Percentiles rank a stretch among this genome's conserved stretches.
phyloP scores from a whole-genome alignment of 768 basidiomycete genomes.

The Krasilnikovozyma curviuscula region DNA sequence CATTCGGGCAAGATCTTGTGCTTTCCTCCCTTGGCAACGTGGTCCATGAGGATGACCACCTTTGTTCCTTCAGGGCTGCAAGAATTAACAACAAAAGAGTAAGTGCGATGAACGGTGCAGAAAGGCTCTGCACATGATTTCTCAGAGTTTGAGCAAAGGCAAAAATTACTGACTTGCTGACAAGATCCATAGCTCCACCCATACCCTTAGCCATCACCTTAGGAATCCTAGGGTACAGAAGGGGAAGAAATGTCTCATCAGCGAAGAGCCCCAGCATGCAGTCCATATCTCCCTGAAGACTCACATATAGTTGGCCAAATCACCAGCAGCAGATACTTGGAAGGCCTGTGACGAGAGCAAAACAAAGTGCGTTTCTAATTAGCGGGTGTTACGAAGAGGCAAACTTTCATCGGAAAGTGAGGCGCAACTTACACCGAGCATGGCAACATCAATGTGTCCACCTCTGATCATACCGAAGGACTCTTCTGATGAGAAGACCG shows the following conservation, averaged over 20 bases:
- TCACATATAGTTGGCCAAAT: slow-evolving; percentile 98
- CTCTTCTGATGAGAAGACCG: slow-evolving; percentile 80
- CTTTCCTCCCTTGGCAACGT: slow-evolving; percentile 70
- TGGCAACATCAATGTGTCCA: slow-evolving; percentile 81
- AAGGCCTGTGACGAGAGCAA: slow-evolving; percentile 41
- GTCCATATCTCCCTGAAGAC: slow-evolving; percentile 57
- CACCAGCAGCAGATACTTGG: slow-evolving; percentile 76
- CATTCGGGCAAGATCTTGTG: slow-evolving; percentile 74
- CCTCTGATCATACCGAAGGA: slow-evolving; percentile 97
- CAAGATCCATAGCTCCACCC: slow-evolving; percentile 90
- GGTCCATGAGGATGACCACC: slow-evolving; percentile 43
- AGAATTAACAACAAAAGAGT: no score
- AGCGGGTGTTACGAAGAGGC: background rate
- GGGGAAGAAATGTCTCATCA: background rate
- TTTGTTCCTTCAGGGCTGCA: slow-evolving; percentile 86
- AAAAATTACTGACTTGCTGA: slow-evolving; percentile 19
- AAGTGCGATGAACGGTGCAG: no score
- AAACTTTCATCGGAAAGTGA: slow-evolving; percentile 13
- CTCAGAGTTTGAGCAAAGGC: slow-evolving; percentile 45
- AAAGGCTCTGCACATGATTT: no score
- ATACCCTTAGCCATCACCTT: slow-evolving; percentile 39
- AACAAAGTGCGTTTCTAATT: background rate
- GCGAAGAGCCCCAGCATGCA: background rate
- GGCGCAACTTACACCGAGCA: slow-evolving; percentile 52
- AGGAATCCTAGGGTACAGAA: background rate